phyloP scores from a whole-genome alignment of 805 yeast species.

The Brettanomyces sp. region DNA sequence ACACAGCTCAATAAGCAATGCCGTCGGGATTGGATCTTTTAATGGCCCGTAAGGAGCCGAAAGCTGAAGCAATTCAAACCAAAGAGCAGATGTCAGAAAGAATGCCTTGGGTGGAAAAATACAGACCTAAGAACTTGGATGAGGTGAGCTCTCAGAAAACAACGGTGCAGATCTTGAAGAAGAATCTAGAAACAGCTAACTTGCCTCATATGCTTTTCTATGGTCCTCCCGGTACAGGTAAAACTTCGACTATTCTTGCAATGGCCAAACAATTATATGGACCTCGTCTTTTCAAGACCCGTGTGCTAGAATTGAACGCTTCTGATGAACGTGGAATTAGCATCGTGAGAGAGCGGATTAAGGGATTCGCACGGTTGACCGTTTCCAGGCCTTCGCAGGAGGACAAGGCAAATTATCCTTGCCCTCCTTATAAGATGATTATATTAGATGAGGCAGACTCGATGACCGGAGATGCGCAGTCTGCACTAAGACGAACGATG shows the following conservation, averaged over 20 bases:
- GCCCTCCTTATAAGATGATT: constrained; percentile 93
- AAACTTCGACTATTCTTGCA: constrained; percentile 81
- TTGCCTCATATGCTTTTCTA: constrained; percentile 87
- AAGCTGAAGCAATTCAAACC: constrained; percentile 10
- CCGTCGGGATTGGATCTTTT: constrained; percentile 10
- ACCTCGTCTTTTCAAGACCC: constrained; percentile 52
- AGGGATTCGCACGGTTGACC: constrained; percentile 76
- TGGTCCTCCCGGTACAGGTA: constrained; percentile 94
- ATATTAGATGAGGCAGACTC: constrained; percentile 95
- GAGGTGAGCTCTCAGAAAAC: constrained; percentile 91
- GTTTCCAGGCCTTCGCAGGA: constrained; percentile 72
- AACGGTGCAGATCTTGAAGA: constrained; percentile 73
- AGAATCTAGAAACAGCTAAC: constrained; percentile 71
- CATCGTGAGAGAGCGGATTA: constrained; percentile 77
- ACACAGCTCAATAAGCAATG: not conserved
- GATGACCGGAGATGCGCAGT: constrained; percentile 97
- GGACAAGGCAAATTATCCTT: constrained; percentile 70
- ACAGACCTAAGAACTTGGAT: constrained; percentile 78
- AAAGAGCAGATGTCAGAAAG: constrained; percentile 33
- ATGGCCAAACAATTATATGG: constrained; percentile 74
- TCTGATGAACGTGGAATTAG: constrained; percentile 89
- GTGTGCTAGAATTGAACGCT: constrained; percentile 80
- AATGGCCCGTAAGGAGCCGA: constrained; percentile 10
- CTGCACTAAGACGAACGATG: constrained; percentile 90
- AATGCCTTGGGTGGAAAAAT: constrained; percentile 91